phyloP scores from a whole-genome alignment of 306 rosid genomes.

The Calophaca sinica region DNA sequence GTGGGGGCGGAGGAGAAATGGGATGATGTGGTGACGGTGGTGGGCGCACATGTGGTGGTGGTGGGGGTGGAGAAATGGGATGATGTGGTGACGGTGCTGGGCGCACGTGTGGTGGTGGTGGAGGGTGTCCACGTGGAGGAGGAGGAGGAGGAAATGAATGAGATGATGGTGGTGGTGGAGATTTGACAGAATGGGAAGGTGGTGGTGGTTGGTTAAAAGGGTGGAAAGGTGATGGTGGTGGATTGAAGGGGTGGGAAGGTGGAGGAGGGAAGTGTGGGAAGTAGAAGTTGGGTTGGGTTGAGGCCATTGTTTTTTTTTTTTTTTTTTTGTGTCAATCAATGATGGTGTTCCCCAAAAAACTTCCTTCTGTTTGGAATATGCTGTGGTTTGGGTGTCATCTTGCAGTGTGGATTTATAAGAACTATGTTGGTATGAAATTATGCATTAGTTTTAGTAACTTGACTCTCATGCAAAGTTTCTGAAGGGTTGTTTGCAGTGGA shows the following conservation, averaged over 20 bases:
- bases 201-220: background rate
- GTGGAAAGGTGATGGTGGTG: constrained; percentile 31
- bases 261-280: constrained; percentile 59
- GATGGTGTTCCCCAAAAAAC: background rate
- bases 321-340: no score
- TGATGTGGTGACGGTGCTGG: constrained; percentile 46
- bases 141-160: constrained; percentile 8
- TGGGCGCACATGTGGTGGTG: constrained; percentile 44
- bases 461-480: constrained; percentile 70
- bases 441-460: constrained; percentile 54
- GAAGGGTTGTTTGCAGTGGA: constrained; percentile 66
- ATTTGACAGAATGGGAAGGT: constrained; percentile 15
- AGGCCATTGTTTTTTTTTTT: constrained; percentile 54
- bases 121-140: constrained; percentile 38
- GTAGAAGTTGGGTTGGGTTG: constrained; percentile 43
- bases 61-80: constrained; percentile 14
- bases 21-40: constrained; percentile 49
- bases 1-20: constrained; percentile 54
- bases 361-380: constrained; percentile 33
- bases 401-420: constrained; percentile 45
- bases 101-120: constrained; percentile 39
- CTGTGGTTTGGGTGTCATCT: constrained; percentile 9
- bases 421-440: constrained; percentile 15
- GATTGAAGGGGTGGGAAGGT: constrained; percentile 47
- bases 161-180: constrained; percentile 46